Conservation (phyloP, 2,329 filamentous ascomycete species). For the Nannizzia gypsea region DNA sequence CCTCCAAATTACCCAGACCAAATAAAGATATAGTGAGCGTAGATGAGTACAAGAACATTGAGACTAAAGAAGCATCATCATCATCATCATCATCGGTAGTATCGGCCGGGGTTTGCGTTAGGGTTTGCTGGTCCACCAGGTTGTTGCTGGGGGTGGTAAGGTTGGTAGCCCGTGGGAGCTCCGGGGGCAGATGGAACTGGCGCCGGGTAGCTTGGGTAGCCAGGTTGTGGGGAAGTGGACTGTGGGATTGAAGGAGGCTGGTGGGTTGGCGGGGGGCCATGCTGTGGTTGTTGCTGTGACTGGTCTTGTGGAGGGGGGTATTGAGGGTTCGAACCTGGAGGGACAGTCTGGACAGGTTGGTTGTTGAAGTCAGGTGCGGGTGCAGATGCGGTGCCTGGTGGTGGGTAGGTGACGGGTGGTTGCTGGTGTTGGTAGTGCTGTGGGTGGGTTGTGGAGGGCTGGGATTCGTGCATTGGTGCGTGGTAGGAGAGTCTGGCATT, state of each 20-base stretch:
- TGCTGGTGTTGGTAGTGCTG: conserved; percentile 25
- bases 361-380: background rate
- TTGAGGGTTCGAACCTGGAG: conserved; percentile 14
- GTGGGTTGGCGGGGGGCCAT: conserved; percentile 22
- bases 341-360: conserved; percentile 10
- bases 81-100: conserved; percentile 25
- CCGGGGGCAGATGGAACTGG: conserved; percentile 15
- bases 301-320: conserved; percentile 15
- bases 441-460: conserved; percentile 21
- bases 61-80: too few species aligned
- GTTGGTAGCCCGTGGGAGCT: conserved; percentile 23
- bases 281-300: conserved; percentile 23
- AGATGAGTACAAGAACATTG: background rate
- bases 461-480: conserved; percentile 16
- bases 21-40: background rate
- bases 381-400: conserved; percentile 19
- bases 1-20: background rate
- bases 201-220: conserved; percentile 25
- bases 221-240: conserved; percentile 20
- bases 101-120: conserved; percentile 29
- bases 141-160: conserved; percentile 26
- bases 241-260: conserved; percentile 28
- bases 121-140: conserved; percentile 13
- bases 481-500: conserved; percentile 26
- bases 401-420: conserved; percentile 29